These are phyloP conservation scores for Rhodamnia argentea DNA, from an alignment of 345 rosid genomes.

Conservation along the genomic window DNA sequence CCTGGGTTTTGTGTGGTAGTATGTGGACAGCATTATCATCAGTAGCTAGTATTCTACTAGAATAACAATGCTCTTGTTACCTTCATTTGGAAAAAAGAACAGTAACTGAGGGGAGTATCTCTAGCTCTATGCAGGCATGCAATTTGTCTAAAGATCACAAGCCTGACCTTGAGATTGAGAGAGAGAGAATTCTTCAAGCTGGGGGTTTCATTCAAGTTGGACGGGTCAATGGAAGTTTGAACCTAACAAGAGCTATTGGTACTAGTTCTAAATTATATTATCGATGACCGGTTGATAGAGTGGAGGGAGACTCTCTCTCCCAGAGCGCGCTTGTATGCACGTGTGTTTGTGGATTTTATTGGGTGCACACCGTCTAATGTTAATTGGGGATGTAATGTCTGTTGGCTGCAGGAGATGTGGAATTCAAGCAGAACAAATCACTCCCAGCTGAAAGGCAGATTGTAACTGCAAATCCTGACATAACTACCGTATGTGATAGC, in stretches of 20 bases:
- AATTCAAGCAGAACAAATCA: conserved; percentile 84
- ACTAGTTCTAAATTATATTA: background rate
- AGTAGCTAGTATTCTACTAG: background rate
- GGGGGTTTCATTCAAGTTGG: conserved; percentile 96
- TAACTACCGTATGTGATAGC: conserved; percentile 39
- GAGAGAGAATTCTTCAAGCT: conserved; percentile 88
- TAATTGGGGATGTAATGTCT: background rate
- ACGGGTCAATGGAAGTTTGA: conserved; percentile 89
- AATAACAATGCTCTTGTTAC: background rate
- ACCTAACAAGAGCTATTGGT: conserved; percentile 98
- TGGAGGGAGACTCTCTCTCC: background rate
- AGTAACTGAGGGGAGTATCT: background rate
- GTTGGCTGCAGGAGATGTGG: conserved; percentile 68
- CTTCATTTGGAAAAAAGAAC: background rate
- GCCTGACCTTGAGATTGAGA: conserved; percentile 91
- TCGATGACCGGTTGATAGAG: background rate
- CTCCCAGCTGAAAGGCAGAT: conserved; percentile 74
- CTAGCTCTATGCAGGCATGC: conserved; percentile 37
- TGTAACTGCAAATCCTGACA: conserved; percentile 80
- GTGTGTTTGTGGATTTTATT: background rate
- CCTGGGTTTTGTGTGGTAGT: background rate
- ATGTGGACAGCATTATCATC: background rate
- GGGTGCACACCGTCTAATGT: background rate
- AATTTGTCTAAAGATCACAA: conserved; percentile 96
- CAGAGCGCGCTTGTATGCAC: background rate